A percentile compares a stretch with the other conserved stretches of the same genome.
Conservation (phyloP, 139 green algal genomes). For the Trebouxia sp. region DNA sequence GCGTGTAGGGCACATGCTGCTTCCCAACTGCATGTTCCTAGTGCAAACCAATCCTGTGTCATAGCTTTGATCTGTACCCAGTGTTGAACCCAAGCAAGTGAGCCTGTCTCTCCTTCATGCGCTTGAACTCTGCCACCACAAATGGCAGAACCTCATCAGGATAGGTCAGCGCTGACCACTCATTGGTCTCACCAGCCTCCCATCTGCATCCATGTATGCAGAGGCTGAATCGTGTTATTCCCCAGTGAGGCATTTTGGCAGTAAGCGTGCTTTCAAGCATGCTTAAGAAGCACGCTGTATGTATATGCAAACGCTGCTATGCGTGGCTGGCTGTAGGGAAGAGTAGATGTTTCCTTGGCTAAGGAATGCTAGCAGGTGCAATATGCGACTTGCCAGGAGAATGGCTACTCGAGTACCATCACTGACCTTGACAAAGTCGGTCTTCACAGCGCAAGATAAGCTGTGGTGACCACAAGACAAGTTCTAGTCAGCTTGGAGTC, state of each 20-base stretch:
- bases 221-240: neutral
- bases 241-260: neutral
- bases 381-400: too few species aligned
- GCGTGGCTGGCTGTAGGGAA: neutral
- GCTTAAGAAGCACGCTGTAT: neutral
- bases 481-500: too few species aligned
- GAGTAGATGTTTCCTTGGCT: neutral
- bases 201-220: constrained; percentile 43
- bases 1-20: too few species aligned
- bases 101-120: constrained; percentile 66
- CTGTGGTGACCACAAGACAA: too few species aligned
- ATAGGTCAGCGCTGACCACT: constrained; percentile 70
- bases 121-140: constrained; percentile 56
- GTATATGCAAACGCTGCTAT: neutral
- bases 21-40: too few species aligned
- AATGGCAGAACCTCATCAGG: constrained; percentile 66
- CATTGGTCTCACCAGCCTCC: constrained; percentile 50
- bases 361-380: neutral
- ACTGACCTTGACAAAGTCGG: too few species aligned
- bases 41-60: too few species aligned
- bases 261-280: neutral
- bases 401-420: too few species aligned
- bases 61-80: constrained; percentile 14
- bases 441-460: too few species aligned
- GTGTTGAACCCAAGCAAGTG: constrained; percentile 60